Base-by-base conservation (phyloP, 2,329 filamentous ascomycete genomes). In the Colletotrichum musae region DNA sequence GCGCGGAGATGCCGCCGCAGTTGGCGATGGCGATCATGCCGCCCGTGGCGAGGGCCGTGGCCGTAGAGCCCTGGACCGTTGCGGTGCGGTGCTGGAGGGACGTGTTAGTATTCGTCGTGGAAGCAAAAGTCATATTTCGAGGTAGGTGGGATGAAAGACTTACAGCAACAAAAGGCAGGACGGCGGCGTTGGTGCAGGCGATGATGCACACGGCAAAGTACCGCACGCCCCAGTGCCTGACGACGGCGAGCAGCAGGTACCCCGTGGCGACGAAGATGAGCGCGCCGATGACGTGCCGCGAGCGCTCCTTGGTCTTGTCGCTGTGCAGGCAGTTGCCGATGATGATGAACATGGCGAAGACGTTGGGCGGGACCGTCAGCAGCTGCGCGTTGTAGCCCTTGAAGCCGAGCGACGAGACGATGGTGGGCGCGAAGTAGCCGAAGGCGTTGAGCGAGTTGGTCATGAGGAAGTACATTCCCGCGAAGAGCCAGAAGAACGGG, bases 291-390 rank as follows among this genome's bases (percentile, higher is more conserved):
- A 78, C 70, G 64, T 78, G 77, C 56, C 76, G 73, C 4, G 77
- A 78, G 2, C 77, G 74, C 68, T 78, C 77, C 67, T 72, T 77
- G 9, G 77, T 78, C 65, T 54, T 72, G 41, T 78, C 77, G 21
- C 76, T 78, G 7, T 78, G 76, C 50, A 78, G 68, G 59, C 77
- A 78, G 52, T 75, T 73, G 18, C 78, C 74, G 5, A 80, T 70
- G 9, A 78, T 75, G 58, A 80, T 70, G 32, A 80, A 75, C 10
- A 81, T 75, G 12, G 78, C 77, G 58, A 80, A 76, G 28, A 80
- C 78, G 26, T 81, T 80, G 2, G 79, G 79, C 3, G 79, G 79
- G 0, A 81, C 78, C 1, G 78, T 80, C 21, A 80, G 71, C 4
- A 81, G 72, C 65, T 81, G 79, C 3, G 78, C 80, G n/a, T 74